phyloP scores from a whole-genome alignment of 331 rosid species.

The Cydonia oblonga region DNA sequence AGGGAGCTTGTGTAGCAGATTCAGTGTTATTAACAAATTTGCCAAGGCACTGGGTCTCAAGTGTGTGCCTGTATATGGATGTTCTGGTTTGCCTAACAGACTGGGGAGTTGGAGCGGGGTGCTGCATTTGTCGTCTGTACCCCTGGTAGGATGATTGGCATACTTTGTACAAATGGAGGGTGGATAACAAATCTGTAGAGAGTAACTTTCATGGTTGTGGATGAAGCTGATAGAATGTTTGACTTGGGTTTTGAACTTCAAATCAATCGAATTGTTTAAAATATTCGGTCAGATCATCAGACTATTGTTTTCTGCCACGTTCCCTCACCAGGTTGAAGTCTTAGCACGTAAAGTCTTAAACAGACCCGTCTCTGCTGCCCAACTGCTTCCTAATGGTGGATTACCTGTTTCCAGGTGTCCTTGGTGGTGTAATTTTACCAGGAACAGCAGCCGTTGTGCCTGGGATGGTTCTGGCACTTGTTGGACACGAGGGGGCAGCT shows the following conservation, averaged over 20 bases:
- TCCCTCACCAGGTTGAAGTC: conserved; percentile 85
- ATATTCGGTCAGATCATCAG: conserved; percentile 77
- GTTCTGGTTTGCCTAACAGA: conserved; percentile 97
- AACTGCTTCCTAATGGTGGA: conserved; percentile 51
- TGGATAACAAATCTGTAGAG: conserved; percentile 78
- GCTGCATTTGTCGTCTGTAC: conserved; percentile 93
- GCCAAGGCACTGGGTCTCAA: conserved; percentile 59
- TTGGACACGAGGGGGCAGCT: conserved; percentile 63
- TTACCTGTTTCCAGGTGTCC: conserved; percentile 46
- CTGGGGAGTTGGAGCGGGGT: conserved; percentile 88
- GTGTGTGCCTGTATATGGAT: conserved; percentile 96
- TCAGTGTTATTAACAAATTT: conserved; percentile 73
- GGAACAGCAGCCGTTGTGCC: conserved; percentile 38
- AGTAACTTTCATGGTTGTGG: conserved; percentile 85
- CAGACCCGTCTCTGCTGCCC: conserved; percentile 45
- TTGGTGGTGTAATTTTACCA: conserved; percentile 32
- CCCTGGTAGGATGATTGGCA: conserved; percentile 92
- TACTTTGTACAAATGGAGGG: conserved; percentile 87
- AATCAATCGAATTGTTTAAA: conserved; percentile 84
- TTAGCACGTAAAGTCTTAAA: conserved; percentile 73
- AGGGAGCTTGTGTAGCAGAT: conserved; percentile 96
- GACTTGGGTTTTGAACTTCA: conserved; percentile 99
- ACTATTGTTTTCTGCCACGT: conserved; percentile 91
- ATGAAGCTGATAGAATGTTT: conserved; percentile 98
- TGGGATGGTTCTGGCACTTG: conserved; percentile 39